Base-by-base conservation (phyloP, 73 alveolate species). In the Paramecium pentaurelia region DNA sequence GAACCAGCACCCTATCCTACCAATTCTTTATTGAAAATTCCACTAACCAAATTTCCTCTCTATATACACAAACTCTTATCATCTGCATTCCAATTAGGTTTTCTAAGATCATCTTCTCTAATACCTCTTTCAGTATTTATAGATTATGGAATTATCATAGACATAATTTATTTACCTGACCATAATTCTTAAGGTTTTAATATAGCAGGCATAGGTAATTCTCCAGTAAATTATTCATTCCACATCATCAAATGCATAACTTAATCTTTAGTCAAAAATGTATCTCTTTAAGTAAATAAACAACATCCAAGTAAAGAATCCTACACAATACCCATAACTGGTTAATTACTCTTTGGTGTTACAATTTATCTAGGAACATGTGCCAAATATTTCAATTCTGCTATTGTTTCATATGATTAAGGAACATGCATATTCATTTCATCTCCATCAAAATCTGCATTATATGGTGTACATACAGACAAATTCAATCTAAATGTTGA, bases 361-460 rank as follows among this genome's bases (percentile, higher is more conserved):
- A 98, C 99, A 70, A 98, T 98, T 92, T 98, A 97, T 71, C 96
- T 96, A 68, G 99, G 99, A 37, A 98, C 99, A 88, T 97, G 99
- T 98, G 97, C 96, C 93, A 98, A 97, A 88, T 98, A 98, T 86
- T 96, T 96, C 42, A 98, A 93, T 93, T 98, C 99, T 11, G 99
- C 98, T 86, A 94, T 96, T 12, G 99, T 97, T 86, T 98, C 99
- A 45, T 95, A 95, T 77, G 98, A 90, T 96, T 99, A 97, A 25
- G 99, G 99, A 27, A 99, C 98, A 95, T 98, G 99, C 99, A 99
- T 95, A 95, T 99, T 99, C 99, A 99, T 99, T 94, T 99, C 99
- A 95, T 99, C 99, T 34, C 99, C 99, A 86, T 99, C 99, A 86
- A 99, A 99, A 93, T 99, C 99, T 2, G 99, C 99, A 95, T 99